A percentile compares a stretch with the other conserved stretches of the same genome.
Conservation (phyloP, 768 basidiomycete genomes). For the Dioszegia aurantiaca region DNA sequence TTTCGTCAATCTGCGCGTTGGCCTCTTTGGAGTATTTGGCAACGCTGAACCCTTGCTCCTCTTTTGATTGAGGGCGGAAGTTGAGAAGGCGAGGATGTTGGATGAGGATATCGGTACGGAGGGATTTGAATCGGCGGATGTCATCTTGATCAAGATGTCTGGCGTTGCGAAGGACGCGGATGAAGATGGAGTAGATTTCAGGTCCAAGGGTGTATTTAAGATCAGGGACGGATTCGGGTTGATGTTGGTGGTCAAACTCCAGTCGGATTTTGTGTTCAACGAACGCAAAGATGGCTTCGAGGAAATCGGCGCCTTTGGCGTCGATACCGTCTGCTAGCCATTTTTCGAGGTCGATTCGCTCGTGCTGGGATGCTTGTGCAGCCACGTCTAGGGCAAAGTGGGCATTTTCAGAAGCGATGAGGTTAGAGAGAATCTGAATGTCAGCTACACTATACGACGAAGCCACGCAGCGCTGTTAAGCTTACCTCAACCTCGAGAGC, state of each 20-base stretch:
- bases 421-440: conserved; percentile 73
- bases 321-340: conserved; percentile 89
- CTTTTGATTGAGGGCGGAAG: conserved; percentile 72
- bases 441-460: conserved; percentile 11
- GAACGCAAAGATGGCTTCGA: conserved; percentile 82
- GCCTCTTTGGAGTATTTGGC: conserved; percentile 83
- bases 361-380: conserved; percentile 83
- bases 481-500: conserved; percentile 88
- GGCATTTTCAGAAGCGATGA: conserved; percentile 84
- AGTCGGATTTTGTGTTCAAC: conserved; percentile 88
- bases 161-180: conserved; percentile 81
- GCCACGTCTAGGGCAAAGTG: conserved; percentile 91
- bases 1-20: conserved; percentile 86
- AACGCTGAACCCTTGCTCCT: conserved; percentile 86
- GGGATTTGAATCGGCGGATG: conserved; percentile 80
- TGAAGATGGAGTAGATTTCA: conserved; percentile 73
- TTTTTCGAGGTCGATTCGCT: conserved; percentile 92
- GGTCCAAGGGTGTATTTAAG: conserved; percentile 49
- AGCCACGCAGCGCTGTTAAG: conserved; percentile 6
- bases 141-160: conserved; percentile 72
- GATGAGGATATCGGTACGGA: conserved; percentile 87
- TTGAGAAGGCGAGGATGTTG: conserved; percentile 96
- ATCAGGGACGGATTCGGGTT: conserved; percentile 60
- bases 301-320: conserved; percentile 76
- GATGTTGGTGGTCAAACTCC: conserved; percentile 67